Evolutionary conservation across 768 basidiomycete species (phyloP).

Genomic region (Psilocybe tampanensis): DNA sequence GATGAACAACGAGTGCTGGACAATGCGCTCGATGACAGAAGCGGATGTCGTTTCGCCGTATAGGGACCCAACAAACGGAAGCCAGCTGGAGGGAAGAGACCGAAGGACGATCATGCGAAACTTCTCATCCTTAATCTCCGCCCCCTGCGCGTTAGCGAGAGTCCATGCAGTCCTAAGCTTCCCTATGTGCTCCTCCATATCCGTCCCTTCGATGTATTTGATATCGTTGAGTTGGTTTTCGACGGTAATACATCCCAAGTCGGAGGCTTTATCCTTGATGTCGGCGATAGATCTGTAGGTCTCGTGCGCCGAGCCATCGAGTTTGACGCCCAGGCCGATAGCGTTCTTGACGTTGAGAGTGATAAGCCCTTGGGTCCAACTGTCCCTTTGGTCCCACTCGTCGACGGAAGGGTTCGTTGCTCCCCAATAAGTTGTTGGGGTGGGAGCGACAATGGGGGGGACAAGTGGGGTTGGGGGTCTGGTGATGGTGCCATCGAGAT

Average conservation of each 20-base stretch:
- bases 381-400: slow-evolving; percentile 23
- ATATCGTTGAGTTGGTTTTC: slow-evolving; percentile 7
- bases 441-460: neutral
- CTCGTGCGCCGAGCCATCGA: slow-evolving; percentile 21
- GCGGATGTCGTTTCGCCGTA: slow-evolving; percentile 9
- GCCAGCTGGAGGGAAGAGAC: slow-evolving; percentile 23
- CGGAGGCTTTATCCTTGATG: slow-evolving; percentile 6
- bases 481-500: slow-evolving; percentile 8
- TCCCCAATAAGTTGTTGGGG: slow-evolving; percentile 4
- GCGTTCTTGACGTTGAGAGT: slow-evolving; percentile 26
- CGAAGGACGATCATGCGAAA: slow-evolving; percentile 22
- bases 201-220: slow-evolving; percentile 11
- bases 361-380: slow-evolving; percentile 16
- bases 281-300: slow-evolving; percentile 17
- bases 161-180: slow-evolving; percentile 6
- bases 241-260: slow-evolving; percentile 14
- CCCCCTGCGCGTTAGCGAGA: slow-evolving; percentile 7
- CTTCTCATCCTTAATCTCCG: slow-evolving; percentile 8
- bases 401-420: slow-evolving; percentile 14
- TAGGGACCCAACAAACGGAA: slow-evolving; percentile 17
- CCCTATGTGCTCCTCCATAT: slow-evolving; percentile 17
- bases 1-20: slow-evolving; percentile 3
- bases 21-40: slow-evolving; percentile 11
- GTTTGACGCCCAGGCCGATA: slow-evolving; percentile 22
- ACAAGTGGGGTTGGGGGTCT: neutral